These are phyloP conservation scores for Areca catechu DNA, from an alignment of 176 grass and related monocot species.

Conservation along the genomic window DNA sequence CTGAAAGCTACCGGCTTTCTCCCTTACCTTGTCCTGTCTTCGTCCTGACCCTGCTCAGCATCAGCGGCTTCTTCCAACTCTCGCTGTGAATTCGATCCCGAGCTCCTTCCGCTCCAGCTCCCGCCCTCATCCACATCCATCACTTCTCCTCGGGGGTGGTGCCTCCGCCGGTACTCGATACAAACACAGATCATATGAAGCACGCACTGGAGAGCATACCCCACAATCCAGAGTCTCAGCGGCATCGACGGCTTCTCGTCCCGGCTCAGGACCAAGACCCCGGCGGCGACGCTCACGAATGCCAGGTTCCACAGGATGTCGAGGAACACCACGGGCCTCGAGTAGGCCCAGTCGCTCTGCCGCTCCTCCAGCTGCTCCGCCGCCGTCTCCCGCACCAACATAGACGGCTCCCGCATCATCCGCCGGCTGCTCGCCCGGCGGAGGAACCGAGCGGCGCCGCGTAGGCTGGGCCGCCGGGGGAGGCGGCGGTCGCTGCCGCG, in stretches of 20 bases:
- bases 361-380: constrained; percentile 22
- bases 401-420: constrained; percentile 13
- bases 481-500: constrained; percentile 4
- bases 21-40: constrained; percentile 2
- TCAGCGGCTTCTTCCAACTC: not conserved
- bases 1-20: not conserved
- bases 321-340: constrained; percentile 17
- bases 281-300: constrained; percentile 1
- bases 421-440: constrained; percentile 1
- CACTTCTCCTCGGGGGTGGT: not conserved
- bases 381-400: constrained; percentile 18
- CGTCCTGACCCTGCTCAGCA: constrained; percentile 2
- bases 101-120: constrained; percentile 7
- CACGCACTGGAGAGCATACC: constrained; percentile 15
- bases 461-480: not conserved
- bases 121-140: constrained; percentile 7
- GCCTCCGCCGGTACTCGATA: constrained; percentile 15
- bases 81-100: not conserved
- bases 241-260: constrained; percentile 12
- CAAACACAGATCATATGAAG: constrained; percentile 15
- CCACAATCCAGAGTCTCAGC: constrained; percentile 7
- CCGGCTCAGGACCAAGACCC: constrained; percentile 9
- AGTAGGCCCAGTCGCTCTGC: constrained; percentile 24
- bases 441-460: constrained; percentile 6
- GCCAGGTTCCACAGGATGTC: constrained; percentile 19